Percentiles rank a stretch among this genome's conserved stretches.
These are phyloP conservation scores for Logfia minima DNA, from an alignment of 129 eudicot species.

Conservation along the genomic window DNA sequence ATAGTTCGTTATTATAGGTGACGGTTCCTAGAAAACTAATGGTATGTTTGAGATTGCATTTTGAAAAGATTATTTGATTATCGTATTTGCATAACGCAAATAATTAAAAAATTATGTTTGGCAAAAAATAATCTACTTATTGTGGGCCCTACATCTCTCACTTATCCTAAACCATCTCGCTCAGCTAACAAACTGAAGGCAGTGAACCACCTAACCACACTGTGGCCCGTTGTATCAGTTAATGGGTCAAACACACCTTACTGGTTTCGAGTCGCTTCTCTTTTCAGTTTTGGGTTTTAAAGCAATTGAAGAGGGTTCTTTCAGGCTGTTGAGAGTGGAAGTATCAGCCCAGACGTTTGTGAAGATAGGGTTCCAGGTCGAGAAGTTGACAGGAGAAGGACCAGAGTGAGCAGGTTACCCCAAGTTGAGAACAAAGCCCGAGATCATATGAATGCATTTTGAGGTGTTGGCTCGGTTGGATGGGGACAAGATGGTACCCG, in stretches of 20 bases:
- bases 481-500: slow-evolving; percentile 6
- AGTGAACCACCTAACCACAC: slow-evolving; percentile 32
- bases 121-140: slow-evolving; percentile 43
- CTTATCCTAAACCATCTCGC: slow-evolving; percentile 32
- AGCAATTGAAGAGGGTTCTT: slow-evolving; percentile 57
- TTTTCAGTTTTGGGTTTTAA: slow-evolving; percentile 55
- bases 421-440: slow-evolving; percentile 5
- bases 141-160: slow-evolving; percentile 78
- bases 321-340: slow-evolving; percentile 62
- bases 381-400: slow-evolving; percentile 29
- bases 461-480: slow-evolving; percentile 13
- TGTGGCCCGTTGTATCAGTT: slow-evolving; percentile 65
- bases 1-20: too few relatives aligned
- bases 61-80: too few relatives aligned
- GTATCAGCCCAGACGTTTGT: slow-evolving; percentile 65
- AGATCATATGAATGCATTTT: background rate
- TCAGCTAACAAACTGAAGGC: background rate
- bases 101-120: too few relatives aligned
- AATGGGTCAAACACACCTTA: slow-evolving; percentile 39
- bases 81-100: too few relatives aligned
- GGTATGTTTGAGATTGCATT: too few relatives aligned
- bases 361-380: slow-evolving; percentile 62
- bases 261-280: slow-evolving; percentile 54
- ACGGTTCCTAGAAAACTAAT: too few relatives aligned
- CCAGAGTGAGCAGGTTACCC: slow-evolving; percentile 3